Percentiles rank a stretch among this genome's conserved stretches.
phyloP scores from a whole-genome alignment of 768 basidiomycete species.

The Amanita jacksonii region DNA sequence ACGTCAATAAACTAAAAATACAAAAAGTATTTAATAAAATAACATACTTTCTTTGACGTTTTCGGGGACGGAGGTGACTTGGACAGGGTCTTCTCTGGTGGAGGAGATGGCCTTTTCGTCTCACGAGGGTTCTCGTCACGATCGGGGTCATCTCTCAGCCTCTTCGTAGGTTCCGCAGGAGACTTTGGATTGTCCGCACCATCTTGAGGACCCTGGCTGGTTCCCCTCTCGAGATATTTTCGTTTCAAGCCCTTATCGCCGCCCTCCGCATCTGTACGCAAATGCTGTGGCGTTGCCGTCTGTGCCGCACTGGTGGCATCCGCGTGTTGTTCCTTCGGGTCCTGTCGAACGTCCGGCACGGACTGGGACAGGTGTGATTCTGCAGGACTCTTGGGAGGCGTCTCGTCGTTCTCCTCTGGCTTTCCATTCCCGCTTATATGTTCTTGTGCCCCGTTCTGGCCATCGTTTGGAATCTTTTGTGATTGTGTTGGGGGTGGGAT shows the following conservation, averaged over 20 bases:
- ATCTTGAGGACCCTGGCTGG: constrained; percentile 47
- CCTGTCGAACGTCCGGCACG: constrained; percentile 12
- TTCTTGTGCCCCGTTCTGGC: not conserved
- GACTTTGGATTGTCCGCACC: constrained; percentile 12
- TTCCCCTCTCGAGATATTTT: constrained; percentile 57
- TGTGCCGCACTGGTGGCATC: constrained; percentile 10
- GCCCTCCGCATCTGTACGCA: constrained; percentile 34
- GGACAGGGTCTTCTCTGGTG: constrained; percentile 39
- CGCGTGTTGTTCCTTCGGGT: constrained; percentile 7
- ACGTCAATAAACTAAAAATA: no score
- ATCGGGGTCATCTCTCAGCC: constrained; percentile 53
- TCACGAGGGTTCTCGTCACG: constrained; percentile 55
- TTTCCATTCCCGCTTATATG: not conserved
- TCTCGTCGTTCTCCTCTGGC: not conserved
- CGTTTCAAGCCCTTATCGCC: constrained; percentile 61
- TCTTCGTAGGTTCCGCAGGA: constrained; percentile 37
- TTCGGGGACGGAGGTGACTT: constrained; percentile 26
- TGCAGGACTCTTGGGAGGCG: constrained; percentile 6
- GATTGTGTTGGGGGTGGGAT: not conserved
- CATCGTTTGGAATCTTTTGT: not conserved
- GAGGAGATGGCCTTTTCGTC: constrained; percentile 54
- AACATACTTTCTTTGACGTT: constrained; percentile 35
- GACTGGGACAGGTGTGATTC: constrained; percentile 14
- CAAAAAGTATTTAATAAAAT: no score
- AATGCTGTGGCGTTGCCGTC: constrained; percentile 12